Evolutionary conservation across 129 eudicot genomes (phyloP), one percentile per base, ranked within the genome.

Genomic region (Centaurea solstitialis): DNA sequence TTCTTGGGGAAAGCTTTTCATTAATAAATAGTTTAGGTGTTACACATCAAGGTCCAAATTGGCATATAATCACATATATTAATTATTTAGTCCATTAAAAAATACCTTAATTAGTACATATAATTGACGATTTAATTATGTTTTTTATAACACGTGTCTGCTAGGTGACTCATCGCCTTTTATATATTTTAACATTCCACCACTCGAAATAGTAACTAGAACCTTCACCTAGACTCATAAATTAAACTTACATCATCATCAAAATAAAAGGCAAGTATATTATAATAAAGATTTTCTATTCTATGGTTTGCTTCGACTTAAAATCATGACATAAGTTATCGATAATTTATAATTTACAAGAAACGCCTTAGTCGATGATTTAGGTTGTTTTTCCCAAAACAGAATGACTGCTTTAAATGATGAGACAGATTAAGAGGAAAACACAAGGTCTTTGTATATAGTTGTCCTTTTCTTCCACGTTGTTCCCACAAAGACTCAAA

Each of bases 91-190:
- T 35, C 84, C 82, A 80, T 79, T 69, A 87, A 73, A 70, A 69
- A 78, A 59, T 45, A 77, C 47, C 83, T 65, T 38, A 74, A 74
- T 37, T 50, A 83, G 80, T 80, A 84, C 80, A 76, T 43, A 65
- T 75, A 80, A 82, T 45, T 78, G 79, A 50, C 30, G 12, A 79
- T 79, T 79, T 39, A 75, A 78, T 37, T 64, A 73, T 66, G 20
- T n/a, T 50, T 39, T 39, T 22, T 22, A 70, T 22, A 74, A 93
- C 90, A 93, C 92, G 92, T 86, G 96, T 89, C 93, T 45, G 39
- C 38, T 1, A 11, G 70, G 39, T 85, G 89, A 85, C 87, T 90
- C 94, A 79, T 84, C 53, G 5, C 78, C 68, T 59, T 85, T 81
- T 61, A 57, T 26, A 67, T 81, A 74, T 86, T 81, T 45, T 84